phyloP scores from a whole-genome alignment of 441 rosid species.

The Gossypium gossypioides region DNA sequence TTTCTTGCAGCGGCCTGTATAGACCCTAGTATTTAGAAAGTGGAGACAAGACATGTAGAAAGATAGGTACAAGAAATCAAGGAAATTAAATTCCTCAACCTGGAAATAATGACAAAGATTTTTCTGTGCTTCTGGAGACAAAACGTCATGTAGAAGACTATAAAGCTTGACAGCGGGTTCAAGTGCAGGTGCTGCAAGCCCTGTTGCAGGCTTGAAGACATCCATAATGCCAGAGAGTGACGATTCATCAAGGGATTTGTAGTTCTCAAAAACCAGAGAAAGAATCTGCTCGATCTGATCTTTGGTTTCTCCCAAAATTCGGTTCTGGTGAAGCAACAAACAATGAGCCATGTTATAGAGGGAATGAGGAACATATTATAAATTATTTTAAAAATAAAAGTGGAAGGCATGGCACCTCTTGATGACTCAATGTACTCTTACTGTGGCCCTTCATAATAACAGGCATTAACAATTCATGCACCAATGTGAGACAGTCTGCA shows the following conservation, averaged over 20 bases:
- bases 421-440: constrained; percentile 85
- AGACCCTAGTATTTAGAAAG: constrained; percentile 15
- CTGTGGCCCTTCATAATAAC: constrained; percentile 74
- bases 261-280: constrained; percentile 72
- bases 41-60: constrained; percentile 3
- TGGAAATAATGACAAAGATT: constrained; percentile 80
- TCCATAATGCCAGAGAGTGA: constrained; percentile 65
- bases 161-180: constrained; percentile 87
- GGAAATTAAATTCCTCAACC: constrained; percentile 32
- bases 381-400: background rate
- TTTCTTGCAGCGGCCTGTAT: constrained; percentile 78
- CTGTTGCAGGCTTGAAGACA: constrained; percentile 71
- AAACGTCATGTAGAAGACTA: constrained; percentile 78
- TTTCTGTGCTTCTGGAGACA: constrained; percentile 90
- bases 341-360: constrained; percentile 7
- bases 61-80: background rate
- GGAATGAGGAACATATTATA: constrained; percentile 12
- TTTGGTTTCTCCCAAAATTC: constrained; percentile 80
- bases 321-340: constrained; percentile 50
- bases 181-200: constrained; percentile 75
- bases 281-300: constrained; percentile 94
- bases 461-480: constrained; percentile 71
- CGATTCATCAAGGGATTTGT: constrained; percentile 90
- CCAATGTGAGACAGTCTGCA: constrained; percentile 88
- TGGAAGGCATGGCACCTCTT: constrained; percentile 49